Evolutionary conservation across 1,139 yeast species (phyloP), one percentile per base, ranked within the genome.

Genomic region (Kurtzmaniella quercitrusa): DNA sequence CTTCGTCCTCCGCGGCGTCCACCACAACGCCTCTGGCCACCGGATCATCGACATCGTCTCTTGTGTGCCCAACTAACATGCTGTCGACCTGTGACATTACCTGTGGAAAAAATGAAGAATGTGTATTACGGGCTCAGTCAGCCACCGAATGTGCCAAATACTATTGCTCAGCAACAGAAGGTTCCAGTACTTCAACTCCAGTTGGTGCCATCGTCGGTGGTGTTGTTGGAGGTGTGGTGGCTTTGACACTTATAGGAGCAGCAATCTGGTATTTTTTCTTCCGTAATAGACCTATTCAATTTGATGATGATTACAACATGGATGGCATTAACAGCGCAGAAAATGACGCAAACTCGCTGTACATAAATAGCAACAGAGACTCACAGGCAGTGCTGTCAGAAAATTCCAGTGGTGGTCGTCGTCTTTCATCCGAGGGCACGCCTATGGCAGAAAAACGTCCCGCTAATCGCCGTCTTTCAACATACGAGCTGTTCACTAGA

Each of bases 191-290:
- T 7, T 39, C 41, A 23, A 50, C 60, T 7, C 63, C 66, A 2
- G 53, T 65, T 11, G 87, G 88, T 16, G 86, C 80, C 2, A 75
- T 82, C 2, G 80, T 80, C 0, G 89, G 87, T 5, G 87, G 87
- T 21, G 80, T 79, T 2, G 69, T 77, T 2, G 86, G 83, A 9
- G 79, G 78, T 7, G 61, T 72, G 2, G 70, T 66, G 2, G 53
- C 75, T 2, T 18, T 77, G 2, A 61, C 68, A 0, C 45, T 68
- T 0, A 37, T 72, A 6, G 65, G 54, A 2, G 67, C 66, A 2
- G 50, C 69, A 11, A 47, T 63, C 41, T 71, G 63, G 49, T 71
- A 56, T 65, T 61, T 50, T 49, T 68, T 42, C 48, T 52, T 18
- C 59, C 54, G 63, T 53, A 50, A 51, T 63, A 57, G 57, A 61